phyloP scores from a whole-genome alignment of 2,329 filamentous ascomycete genomes.

The Epichloe sibirici region DNA sequence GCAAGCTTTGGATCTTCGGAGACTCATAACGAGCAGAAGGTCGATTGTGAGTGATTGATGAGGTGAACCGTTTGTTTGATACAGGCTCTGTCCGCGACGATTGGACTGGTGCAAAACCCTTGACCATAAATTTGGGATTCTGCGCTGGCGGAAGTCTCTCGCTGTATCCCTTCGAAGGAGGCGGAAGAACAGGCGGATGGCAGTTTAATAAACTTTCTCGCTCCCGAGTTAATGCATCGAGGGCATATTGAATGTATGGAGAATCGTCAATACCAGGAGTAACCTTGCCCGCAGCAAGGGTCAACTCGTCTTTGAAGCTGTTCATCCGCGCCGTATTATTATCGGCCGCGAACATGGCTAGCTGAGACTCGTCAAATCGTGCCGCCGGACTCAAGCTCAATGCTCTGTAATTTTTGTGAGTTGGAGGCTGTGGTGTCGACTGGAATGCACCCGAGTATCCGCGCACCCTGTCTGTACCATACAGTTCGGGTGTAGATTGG shows the following conservation, averaged over 20 bases:
- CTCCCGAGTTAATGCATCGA: constrained; percentile 73
- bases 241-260: constrained; percentile 79
- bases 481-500: constrained; percentile 27
- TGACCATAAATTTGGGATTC: not conserved
- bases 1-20: not conserved
- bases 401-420: not conserved
- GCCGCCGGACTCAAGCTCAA: constrained; percentile 12
- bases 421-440: not conserved
- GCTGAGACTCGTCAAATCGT: constrained; percentile 27
- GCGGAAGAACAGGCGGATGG: constrained; percentile 31
- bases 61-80: not conserved
- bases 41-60: not conserved
- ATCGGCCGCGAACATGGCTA: constrained; percentile 25
- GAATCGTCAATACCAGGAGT: constrained; percentile 76
- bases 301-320: constrained; percentile 39
- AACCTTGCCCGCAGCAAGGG: constrained; percentile 37
- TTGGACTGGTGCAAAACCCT: not conserved
- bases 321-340: constrained; percentile 21
- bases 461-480: constrained; percentile 31
- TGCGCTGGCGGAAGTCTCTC: constrained; percentile 16
- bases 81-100: not conserved
- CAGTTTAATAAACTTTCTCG: constrained; percentile 47
- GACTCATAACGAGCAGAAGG: not conserved
- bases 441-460: constrained; percentile 13
- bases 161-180: constrained; percentile 20